Evolutionary conservation across 139 green algal genomes (phyloP).

Genomic region (Chlamydomonas sp.): DNA sequence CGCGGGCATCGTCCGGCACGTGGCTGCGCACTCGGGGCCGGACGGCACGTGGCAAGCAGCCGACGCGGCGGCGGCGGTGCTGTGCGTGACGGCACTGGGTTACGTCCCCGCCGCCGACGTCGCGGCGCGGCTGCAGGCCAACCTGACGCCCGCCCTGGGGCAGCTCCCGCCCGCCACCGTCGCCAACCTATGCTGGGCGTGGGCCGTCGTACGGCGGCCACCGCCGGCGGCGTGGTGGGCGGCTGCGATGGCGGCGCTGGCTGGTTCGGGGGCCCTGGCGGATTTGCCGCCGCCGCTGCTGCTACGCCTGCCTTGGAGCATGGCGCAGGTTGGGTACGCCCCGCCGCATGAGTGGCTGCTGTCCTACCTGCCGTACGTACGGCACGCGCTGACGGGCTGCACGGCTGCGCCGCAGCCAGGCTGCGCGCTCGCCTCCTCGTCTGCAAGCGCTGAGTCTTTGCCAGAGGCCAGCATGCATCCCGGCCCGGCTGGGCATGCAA

Average conservation of each 20-base stretch:
- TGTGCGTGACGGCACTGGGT: constrained; percentile 18
- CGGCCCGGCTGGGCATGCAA: no score
- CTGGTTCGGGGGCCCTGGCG: background rate
- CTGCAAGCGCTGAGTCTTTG: no score
- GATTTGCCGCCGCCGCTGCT: background rate
- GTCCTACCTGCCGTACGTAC: background rate
- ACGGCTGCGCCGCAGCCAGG: background rate
- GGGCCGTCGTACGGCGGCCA: constrained; percentile 7
- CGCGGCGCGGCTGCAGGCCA: constrained; percentile 9
- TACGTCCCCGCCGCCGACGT: constrained; percentile 8
- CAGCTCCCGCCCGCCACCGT: background rate
- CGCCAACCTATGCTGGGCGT: constrained; percentile 8
- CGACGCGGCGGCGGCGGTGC: background rate
- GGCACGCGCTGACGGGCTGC: background rate
- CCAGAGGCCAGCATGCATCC: no score
- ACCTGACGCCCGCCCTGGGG: constrained; percentile 1
- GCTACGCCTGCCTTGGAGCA: background rate
- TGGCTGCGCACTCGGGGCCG: background rate
- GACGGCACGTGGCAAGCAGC: background rate
- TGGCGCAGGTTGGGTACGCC: background rate
- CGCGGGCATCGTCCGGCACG: constrained; percentile 1
- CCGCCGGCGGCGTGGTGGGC: constrained; percentile 17
- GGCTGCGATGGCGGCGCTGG: background rate
- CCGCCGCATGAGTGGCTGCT: constrained; percentile 4
- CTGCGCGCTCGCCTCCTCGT: no score